Evolutionary conservation across 106 monocot species (phyloP).

Genomic region (Chionographis japonica): DNA sequence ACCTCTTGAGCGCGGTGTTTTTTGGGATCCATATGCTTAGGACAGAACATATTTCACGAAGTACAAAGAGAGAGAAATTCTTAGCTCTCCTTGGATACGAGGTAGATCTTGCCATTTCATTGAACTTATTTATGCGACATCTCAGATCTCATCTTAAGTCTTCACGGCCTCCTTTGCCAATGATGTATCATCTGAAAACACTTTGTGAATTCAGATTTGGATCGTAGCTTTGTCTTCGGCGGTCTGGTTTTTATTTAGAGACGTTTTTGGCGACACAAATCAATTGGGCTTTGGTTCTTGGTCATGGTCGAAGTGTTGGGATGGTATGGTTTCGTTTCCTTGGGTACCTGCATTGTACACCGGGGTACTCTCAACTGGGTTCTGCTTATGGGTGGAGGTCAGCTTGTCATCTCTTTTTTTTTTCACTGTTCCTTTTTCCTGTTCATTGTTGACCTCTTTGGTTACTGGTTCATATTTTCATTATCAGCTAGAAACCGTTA

Average conservation of each 20-base stretch:
- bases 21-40: constrained; percentile 83
- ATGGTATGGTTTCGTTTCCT: constrained; percentile 61
- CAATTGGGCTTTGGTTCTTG: constrained; percentile 18
- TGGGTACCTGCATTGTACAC: constrained; percentile 95
- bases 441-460: no score
- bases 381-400: constrained; percentile 89
- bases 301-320: constrained; percentile 31
- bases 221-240: constrained; percentile 59
- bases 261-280: constrained; percentile 8
- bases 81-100: constrained; percentile 76
- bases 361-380: constrained; percentile 71
- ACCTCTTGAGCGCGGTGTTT: constrained; percentile 66
- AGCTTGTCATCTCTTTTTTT: neutral
- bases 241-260: constrained; percentile 51
- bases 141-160: constrained; percentile 1
- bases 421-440: neutral
- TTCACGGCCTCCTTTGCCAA: neutral
- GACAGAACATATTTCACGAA: constrained; percentile 74
- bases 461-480: no score
- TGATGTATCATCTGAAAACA: neutral
- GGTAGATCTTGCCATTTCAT: constrained; percentile 24
- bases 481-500: neutral
- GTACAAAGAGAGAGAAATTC: constrained; percentile 54
- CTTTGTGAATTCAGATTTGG: constrained; percentile 36
- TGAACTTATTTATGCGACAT: neutral